Conservation (phyloP, 257 asterid species). For the Lycium barbarum region DNA sequence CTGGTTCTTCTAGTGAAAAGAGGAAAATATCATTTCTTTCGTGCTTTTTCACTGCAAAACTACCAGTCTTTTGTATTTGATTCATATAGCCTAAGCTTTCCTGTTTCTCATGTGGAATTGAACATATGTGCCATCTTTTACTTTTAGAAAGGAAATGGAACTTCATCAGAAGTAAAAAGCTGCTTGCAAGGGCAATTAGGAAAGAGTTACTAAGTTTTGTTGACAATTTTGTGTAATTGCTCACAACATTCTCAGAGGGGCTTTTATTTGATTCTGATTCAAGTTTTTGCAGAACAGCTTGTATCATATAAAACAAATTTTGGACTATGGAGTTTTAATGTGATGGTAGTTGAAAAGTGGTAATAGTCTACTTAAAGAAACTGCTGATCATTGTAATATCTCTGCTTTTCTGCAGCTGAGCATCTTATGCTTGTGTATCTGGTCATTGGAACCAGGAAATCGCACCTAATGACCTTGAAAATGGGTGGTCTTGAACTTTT, state of each 20-base stretch:
- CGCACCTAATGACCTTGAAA: too few species aligned
- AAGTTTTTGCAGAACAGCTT: background rate
- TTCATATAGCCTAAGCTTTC: background rate
- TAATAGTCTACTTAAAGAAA: too few species aligned
- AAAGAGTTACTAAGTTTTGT: background rate
- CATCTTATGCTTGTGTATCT: too few species aligned
- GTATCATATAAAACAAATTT: background rate
- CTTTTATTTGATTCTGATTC: background rate
- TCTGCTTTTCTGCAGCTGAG: too few species aligned
- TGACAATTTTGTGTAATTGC: background rate
- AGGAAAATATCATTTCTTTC: background rate
- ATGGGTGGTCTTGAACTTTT: too few species aligned
- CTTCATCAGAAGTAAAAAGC: background rate
- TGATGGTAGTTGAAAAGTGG: background rate
- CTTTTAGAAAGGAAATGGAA: background rate
- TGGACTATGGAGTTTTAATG: background rate
- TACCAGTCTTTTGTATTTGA: background rate
- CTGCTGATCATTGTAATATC: too few species aligned
- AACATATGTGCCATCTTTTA: background rate
- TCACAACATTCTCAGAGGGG: background rate
- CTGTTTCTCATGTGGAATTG: background rate
- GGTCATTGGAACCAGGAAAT: too few species aligned
- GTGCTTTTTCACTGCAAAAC: background rate
- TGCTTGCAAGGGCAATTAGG: background rate
- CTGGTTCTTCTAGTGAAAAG: background rate